Conservation (phyloP, 2,329 filamentous ascomycete species). For the Spiromastix sp. region DNA sequence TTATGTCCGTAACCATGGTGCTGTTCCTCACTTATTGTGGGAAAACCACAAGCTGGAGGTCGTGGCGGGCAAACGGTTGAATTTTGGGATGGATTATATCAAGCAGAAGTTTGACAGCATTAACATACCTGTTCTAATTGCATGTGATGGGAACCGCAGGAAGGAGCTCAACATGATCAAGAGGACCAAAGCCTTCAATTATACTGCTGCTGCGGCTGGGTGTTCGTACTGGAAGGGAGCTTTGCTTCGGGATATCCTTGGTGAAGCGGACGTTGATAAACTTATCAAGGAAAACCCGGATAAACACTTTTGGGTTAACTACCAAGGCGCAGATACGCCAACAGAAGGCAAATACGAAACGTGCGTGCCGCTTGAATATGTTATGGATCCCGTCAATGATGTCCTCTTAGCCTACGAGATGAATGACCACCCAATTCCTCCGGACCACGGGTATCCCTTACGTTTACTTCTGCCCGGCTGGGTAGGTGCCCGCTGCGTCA, state of each 20-base stretch:
- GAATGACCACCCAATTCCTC: constrained; percentile 30
- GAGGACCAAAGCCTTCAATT: constrained; percentile 40
- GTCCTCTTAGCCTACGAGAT: constrained; percentile 37
- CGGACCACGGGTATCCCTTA: constrained; percentile 35
- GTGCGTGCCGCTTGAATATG: constrained; percentile 39
- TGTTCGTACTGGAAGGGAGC: constrained; percentile 44
- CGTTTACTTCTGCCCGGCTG: constrained; percentile 34
- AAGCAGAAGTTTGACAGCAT: constrained; percentile 32
- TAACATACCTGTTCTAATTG: constrained; percentile 40
- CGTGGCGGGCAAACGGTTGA: constrained; percentile 26
- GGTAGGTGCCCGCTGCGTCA: constrained; percentile 32
- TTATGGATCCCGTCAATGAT: constrained; percentile 38
- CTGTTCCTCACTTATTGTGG: constrained; percentile 42
- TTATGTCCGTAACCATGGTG: constrained; percentile 45
- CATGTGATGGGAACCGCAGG: constrained; percentile 41
- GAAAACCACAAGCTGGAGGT: constrained; percentile 40
- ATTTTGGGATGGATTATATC: constrained; percentile 36
- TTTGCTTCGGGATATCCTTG: constrained; percentile 36
- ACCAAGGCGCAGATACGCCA: constrained; percentile 39
- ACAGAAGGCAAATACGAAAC: constrained; percentile 40
- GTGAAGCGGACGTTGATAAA: constrained; percentile 33
- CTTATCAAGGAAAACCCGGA: constrained; percentile 11
- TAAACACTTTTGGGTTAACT: constrained; percentile 36
- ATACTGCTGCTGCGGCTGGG: constrained; percentile 35
- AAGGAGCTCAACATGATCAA: constrained; percentile 44